Conservation (phyloP, 306 rosid genomes). For the Gillenia trifoliata region DNA sequence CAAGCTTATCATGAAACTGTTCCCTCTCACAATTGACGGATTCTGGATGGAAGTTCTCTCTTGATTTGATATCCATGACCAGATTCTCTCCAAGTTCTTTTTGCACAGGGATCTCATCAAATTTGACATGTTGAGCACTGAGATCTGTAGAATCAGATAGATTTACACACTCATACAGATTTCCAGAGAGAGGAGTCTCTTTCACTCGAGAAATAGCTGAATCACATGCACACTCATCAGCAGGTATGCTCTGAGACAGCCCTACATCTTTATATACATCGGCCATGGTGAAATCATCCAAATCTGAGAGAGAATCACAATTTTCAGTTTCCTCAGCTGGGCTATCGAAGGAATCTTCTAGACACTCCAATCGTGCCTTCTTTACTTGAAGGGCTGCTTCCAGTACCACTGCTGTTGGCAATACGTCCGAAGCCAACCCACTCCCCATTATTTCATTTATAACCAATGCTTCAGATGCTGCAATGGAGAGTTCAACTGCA, state of each 20-base stretch:
- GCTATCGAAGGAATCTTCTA: constrained; percentile 35
- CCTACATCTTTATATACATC: constrained; percentile 79
- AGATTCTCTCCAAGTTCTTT: constrained; percentile 25
- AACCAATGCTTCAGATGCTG: constrained; percentile 88
- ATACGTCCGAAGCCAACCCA: constrained; percentile 36
- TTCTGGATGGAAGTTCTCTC: constrained; percentile 17
- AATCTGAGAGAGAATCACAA: constrained; percentile 72
- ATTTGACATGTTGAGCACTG: constrained; percentile 26
- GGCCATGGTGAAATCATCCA: constrained; percentile 67
- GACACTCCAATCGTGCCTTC: constrained; percentile 55
- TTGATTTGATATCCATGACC: constrained; percentile 29
- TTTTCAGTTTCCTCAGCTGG: constrained; percentile 35
- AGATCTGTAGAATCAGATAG: constrained; percentile 19
- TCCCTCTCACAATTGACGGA: constrained; percentile 34
- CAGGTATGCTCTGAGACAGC: constrained; percentile 30
- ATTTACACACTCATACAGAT: constrained; percentile 17
- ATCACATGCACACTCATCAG: constrained; percentile 22
- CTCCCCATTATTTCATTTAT: constrained; percentile 56
- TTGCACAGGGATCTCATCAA: constrained; percentile 24
- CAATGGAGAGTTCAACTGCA: constrained; percentile 71
- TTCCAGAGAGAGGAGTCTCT: constrained; percentile 38
- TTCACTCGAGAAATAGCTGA: constrained; percentile 31
- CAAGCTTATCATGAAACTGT: constrained; percentile 26
- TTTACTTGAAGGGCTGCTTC: constrained; percentile 77
- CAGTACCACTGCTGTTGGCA: constrained; percentile 45